phyloP scores from a whole-genome alignment of 2,329 filamentous ascomycete species.

The Cadophora luteo-olivacea region DNA sequence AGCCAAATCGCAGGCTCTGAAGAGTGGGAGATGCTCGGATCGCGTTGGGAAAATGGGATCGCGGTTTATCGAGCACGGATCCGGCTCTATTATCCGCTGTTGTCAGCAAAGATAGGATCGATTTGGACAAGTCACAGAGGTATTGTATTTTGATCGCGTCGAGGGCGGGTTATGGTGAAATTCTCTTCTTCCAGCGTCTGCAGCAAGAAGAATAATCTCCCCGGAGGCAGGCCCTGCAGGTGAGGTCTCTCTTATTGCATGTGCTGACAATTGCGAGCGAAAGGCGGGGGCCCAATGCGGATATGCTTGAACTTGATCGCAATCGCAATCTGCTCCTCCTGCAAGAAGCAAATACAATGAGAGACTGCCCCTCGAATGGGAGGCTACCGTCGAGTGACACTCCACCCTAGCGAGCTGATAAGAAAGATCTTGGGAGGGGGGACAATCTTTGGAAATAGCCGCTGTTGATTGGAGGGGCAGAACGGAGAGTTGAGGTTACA shows the following conservation, averaged over 20 bases:
- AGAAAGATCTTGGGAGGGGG: conserved; percentile 19
- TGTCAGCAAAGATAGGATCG: neutral
- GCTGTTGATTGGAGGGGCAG: conserved; percentile 12
- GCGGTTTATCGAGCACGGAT: conserved; percentile 1
- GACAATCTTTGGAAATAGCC: conserved; percentile 10
- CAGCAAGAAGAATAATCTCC: conserved; percentile 10
- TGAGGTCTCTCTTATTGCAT: conserved; percentile 11
- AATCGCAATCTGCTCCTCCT: neutral
- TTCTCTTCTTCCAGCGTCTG: conserved; percentile 6
- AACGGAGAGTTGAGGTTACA: neutral
- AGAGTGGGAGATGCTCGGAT: conserved; percentile 2
- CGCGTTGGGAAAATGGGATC: conserved; percentile 7
- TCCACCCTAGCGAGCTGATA: conserved; percentile 22
- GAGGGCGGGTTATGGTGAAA: conserved; percentile 9
- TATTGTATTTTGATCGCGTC: neutral
- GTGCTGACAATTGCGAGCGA: conserved; percentile 9
- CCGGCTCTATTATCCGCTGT: conserved; percentile 4
- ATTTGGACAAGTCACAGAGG: neutral
- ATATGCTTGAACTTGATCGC: conserved; percentile 17
- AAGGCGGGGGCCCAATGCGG: conserved; percentile 4
- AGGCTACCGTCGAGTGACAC: conserved; percentile 12
- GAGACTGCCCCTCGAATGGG: conserved; percentile 20
- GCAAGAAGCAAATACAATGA: conserved; percentile 22
- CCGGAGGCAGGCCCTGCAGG: neutral
- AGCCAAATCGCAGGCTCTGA: conserved; percentile 4